Base-by-base conservation (phyloP, 2,329 filamentous ascomycete genomes). In the Nemania sp. region DNA sequence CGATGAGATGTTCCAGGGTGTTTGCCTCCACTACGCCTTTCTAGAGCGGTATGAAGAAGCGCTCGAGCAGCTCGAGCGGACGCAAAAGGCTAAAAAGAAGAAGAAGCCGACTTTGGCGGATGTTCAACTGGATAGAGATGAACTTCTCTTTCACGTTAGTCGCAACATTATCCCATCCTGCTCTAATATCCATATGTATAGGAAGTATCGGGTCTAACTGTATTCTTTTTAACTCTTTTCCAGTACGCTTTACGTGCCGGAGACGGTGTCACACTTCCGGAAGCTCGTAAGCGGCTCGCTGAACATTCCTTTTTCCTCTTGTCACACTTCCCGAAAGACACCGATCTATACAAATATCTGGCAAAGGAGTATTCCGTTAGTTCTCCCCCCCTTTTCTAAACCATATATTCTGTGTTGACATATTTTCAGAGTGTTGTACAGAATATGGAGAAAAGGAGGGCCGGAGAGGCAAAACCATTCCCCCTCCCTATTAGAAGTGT, bases 11-110 rank as follows among this genome's bases (percentile, higher is more conserved):
- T 79, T 82, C 53, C 81, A 89, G 70, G 87, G 85, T 1, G 83
- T 90, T 12, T 78, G 80, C 9, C 75, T 90, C 18, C 83, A 91
- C 66, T 90, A 90, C 71, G 82, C 80, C 54, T 72, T 90, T 2
- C 76, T 85, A 42, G 83, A 86, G 54, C 79, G 83, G 10, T 88
- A 89, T 67, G 77, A 79, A 48, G 69, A 71, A 10, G 71, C 67
- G 11, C 68, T 72, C 34, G 75, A 74, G 55, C 74, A 69, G 39
- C 64, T 69, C 34, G 75, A 74, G 55, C 74, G 69, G 39, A 64
- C 69, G 11, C 71, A 65, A 5, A 72, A 69, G 25, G 63, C 71
- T 21, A 65, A 69, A 34, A 65, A 74, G 56, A 72, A 77, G 72
- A 68, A 79, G 37, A 68, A 54, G 60, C 50, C 61, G 47, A 71